Evolutionary conservation across 371 early-diverging fungal genomes (phyloP).

Genomic region (Coemansia sp.): DNA sequence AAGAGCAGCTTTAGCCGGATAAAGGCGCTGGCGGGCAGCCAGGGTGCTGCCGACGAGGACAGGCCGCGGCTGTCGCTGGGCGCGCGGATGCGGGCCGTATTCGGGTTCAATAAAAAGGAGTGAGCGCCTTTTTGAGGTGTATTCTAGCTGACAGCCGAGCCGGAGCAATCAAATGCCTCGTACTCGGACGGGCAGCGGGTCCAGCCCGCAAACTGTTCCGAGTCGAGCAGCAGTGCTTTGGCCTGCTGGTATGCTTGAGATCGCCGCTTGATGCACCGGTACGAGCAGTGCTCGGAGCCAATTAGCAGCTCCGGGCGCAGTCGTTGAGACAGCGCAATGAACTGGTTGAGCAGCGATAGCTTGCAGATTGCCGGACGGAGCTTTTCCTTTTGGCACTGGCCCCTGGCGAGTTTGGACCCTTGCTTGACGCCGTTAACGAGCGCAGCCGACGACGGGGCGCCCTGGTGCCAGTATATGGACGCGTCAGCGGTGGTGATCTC

Average conservation of each 20-base stretch:
- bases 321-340: background rate
- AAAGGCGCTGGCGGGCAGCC: constrained; percentile 15
- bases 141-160: background rate
- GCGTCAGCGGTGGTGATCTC: constrained; percentile 52
- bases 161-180: constrained; percentile 40
- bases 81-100: constrained; percentile 32
- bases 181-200: constrained; percentile 53
- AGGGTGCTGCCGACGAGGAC: background rate
- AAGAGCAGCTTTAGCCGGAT: constrained; percentile 32
- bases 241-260: constrained; percentile 52
- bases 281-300: constrained; percentile 19
- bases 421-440: constrained; percentile 60
- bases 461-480: constrained; percentile 60
- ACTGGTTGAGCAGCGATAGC: constrained; percentile 40
- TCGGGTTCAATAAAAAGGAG: constrained; percentile 17
- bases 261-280: constrained; percentile 54
- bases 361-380: constrained; percentile 55
- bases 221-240: constrained; percentile 53
- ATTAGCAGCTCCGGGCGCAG: background rate
- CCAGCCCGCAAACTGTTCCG: constrained; percentile 58
- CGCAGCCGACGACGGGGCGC: constrained; percentile 56
- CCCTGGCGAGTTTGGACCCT: constrained; percentile 54
- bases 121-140: no score
- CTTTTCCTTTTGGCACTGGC: constrained; percentile 51
- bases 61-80: constrained; percentile 26